Percentiles rank a stretch among this genome's conserved stretches.
These are phyloP conservation scores for Pyropia yezoensis DNA, from an alignment of 23 red algal genomes.

Conservation along the genomic window DNA sequence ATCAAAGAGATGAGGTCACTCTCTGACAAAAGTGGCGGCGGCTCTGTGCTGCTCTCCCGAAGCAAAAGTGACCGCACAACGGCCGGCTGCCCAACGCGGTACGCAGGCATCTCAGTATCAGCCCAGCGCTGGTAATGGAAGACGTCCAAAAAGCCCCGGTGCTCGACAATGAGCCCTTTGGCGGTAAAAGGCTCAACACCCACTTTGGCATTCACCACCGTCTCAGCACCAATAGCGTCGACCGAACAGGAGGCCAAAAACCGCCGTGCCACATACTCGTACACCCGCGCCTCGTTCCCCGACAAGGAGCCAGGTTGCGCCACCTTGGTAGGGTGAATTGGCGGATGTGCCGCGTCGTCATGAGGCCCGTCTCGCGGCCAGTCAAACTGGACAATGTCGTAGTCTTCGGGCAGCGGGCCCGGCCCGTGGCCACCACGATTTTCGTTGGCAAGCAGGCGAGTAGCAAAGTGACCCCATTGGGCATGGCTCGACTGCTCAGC, in stretches of 20 bases:
- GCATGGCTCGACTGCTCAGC: conserved; percentile 48
- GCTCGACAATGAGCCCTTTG: conserved; percentile 57
- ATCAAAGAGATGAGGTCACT: conserved; percentile 82
- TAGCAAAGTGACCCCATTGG: conserved; percentile 54
- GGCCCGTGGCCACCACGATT: not conserved
- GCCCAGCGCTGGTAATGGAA: conserved; percentile 70
- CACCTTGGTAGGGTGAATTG: conserved; percentile 83
- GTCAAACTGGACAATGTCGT: conserved; percentile 46
- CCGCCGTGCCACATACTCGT: conserved; percentile 81
- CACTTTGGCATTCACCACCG: conserved; percentile 32
- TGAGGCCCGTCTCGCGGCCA: conserved; percentile 56
- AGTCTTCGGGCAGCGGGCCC: conserved; percentile 4
- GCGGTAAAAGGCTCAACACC: conserved; percentile 67
- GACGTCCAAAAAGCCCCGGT: conserved; percentile 65
- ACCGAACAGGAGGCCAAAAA: conserved; percentile 85
- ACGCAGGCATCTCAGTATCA: conserved; percentile 54
- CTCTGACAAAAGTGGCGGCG: conserved; percentile 78
- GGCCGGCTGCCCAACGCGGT: conserved; percentile 6
- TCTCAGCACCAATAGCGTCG: conserved; percentile 77
- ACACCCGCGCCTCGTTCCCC: conserved; percentile 46
- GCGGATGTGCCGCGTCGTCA: conserved; percentile 90
- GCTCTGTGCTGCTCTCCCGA: conserved; percentile 39
- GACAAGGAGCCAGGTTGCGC: conserved; percentile 37
- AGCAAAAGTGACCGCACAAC: conserved; percentile 34
- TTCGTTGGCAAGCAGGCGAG: conserved; percentile 30